Evolutionary conservation across 2,329 filamentous ascomycete species (phyloP).

Genomic region (Monosporascus ibericus): DNA sequence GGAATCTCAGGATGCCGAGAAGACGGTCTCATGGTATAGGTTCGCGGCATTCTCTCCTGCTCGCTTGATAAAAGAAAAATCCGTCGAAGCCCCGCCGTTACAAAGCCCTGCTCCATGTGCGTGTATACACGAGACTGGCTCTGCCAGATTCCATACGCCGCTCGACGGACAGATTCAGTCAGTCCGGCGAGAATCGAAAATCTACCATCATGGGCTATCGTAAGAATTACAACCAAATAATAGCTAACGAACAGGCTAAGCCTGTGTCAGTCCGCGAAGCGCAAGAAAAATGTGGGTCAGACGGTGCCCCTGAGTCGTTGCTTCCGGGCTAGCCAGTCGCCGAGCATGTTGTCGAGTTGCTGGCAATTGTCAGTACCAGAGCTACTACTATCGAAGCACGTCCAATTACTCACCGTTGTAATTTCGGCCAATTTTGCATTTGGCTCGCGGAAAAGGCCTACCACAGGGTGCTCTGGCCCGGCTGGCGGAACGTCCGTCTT

Average conservation of each 20-base stretch:
- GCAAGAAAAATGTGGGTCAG: conserved; percentile 21
- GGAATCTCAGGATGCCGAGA: background rate
- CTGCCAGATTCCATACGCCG: background rate
- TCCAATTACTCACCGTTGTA: conserved; percentile 54
- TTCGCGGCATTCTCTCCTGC: conserved; percentile 1
- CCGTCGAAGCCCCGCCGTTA: background rate
- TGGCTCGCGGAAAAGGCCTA: conserved; percentile 78
- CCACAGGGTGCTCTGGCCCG: conserved; percentile 78
- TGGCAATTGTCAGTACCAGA: conserved; percentile 27
- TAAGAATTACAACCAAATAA: background rate
- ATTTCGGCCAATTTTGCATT: conserved; percentile 82
- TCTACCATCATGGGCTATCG: background rate
- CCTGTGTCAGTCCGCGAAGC: conserved; percentile 2
- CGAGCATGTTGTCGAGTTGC: conserved; percentile 82
- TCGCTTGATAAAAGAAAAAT: background rate
- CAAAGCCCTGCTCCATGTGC: too few species aligned
- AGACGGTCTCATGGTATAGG: conserved; percentile 3
- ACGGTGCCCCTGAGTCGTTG: conserved; percentile 51
- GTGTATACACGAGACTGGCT: background rate
- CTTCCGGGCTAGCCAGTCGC: conserved; percentile 71
- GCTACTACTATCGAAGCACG: conserved; percentile 1
- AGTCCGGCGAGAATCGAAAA: background rate
- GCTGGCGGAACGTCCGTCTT: conserved; percentile 77
- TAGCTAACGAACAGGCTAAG: background rate
- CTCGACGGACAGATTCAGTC: background rate